Conservation (phyloP, 768 basidiomycete genomes). For the Krasilnikovozyma curviuscula region DNA sequence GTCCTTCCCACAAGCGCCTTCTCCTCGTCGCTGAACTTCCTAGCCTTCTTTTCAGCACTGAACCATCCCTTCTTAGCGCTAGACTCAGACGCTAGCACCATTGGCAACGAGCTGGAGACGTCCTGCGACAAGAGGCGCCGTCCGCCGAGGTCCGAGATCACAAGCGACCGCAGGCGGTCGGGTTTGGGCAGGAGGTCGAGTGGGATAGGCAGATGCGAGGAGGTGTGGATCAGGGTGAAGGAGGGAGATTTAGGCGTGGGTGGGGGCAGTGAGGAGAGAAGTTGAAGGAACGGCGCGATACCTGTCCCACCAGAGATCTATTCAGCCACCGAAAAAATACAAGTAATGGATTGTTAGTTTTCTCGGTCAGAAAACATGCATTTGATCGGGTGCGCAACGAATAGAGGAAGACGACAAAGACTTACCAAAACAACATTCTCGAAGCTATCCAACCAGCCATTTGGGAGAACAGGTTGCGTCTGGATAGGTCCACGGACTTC, state of each 20-base stretch:
- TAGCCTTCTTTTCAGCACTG: too few relatives aligned
- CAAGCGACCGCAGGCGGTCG: neutral
- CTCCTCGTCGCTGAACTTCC: too few relatives aligned
- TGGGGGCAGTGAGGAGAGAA: constrained; percentile 6
- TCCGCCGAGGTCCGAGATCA: neutral
- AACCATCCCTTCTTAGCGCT: too few relatives aligned
- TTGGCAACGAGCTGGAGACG: neutral
- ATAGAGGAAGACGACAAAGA: neutral
- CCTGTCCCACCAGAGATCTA: constrained; percentile 13
- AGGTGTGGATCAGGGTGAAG: constrained; percentile 11
- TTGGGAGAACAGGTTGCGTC: constrained; percentile 1
- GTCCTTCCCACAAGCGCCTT: too few relatives aligned
- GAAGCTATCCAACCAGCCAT: constrained; percentile 10
- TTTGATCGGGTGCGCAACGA: too few relatives aligned
- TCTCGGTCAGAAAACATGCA: too few relatives aligned
- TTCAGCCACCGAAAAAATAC: neutral
- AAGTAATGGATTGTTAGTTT: too few relatives aligned
- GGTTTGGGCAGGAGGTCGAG: constrained; percentile 7
- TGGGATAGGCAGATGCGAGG: neutral
- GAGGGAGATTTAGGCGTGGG: constrained; percentile 5
- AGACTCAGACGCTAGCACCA: too few relatives aligned
- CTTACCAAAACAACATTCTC: constrained; percentile 11
- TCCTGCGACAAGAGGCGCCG: neutral
- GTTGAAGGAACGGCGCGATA: constrained; percentile 8
- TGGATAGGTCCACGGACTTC: constrained; percentile 6